Evolutionary conservation across 768 basidiomycete species (phyloP), one percentile per base, ranked within the genome.

Genomic region (Guyanaporus albipodus): DNA sequence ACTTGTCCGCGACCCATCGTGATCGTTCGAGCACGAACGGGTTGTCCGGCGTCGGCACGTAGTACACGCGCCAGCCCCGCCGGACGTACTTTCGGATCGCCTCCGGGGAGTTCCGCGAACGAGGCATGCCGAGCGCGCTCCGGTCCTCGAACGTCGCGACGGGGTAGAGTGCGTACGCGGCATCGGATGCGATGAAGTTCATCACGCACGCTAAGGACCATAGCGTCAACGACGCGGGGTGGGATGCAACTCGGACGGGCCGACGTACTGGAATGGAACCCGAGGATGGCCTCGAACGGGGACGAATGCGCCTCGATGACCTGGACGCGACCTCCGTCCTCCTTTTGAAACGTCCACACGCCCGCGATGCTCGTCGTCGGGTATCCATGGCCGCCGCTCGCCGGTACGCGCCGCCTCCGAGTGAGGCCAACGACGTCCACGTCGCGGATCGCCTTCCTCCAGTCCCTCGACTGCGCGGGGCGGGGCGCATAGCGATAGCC

Each of bases 231-330:
- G 32, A 27, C 22, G 14, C 1, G n/a, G 2, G 2, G 0, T 24
- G 7, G 24, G 42, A 18, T 28, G 26, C 14, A 12, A 32, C 12
- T 32, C 31, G n/a, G 8, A n/a, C 14, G 31, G 31, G 28, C 9
- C n/a, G 31, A 60, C 74, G 22, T 32, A 78, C 77, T 75, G 0
- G 72, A 74, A 45, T 79, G 78, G 43, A 77, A 78, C 7, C 54
- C 53, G 2, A 78, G 44, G n/a, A 79, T 70, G 66, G 12, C 59
- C 58, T 37, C 53, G 8, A 38, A 44, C 6, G 19, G 71, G 49
- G 29, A 67, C 31, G 56, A 45, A 1, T 31, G 0, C 0, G 55
- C 41, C 7, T 54, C 62, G 26, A 79, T 70, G 31, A 79, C 53
- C 48, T 79, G 76, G 0, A 77, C 56, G 9, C 4, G 10, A 9